Evolutionary conservation across 192 early-diverging fungal genomes (phyloP).

Genomic region (Pilaira anomala): DNA sequence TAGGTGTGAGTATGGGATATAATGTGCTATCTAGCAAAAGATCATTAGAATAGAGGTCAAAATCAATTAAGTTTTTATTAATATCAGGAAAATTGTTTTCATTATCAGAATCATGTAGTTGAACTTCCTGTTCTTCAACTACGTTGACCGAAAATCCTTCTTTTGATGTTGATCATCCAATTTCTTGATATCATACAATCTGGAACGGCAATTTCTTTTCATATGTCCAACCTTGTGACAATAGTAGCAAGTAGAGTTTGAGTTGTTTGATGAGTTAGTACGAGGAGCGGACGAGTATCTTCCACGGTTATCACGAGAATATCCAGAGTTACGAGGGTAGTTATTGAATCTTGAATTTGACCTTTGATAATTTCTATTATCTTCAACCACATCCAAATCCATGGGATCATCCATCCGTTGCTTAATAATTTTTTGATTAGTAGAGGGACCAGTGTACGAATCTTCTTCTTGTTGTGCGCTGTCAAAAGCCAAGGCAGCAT

Average conservation of each 20-base stretch:
- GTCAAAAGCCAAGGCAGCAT: neutral
- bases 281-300: too few species aligned
- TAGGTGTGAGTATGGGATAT: neutral
- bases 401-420: neutral
- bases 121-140: constrained; percentile 8
- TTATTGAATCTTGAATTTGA: too few species aligned
- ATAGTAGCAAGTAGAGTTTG: neutral
- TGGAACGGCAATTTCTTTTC: neutral
- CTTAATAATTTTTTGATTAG: neutral
- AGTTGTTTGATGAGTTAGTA: too few species aligned
- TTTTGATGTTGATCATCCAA: neutral
- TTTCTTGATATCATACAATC: neutral
- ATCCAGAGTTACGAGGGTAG: too few species aligned
- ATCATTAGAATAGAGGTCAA: neutral
- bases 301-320: too few species aligned
- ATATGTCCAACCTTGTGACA: constrained; percentile 7
- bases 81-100: constrained; percentile 1
- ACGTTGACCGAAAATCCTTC: constrained; percentile 13
- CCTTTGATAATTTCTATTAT: neutral
- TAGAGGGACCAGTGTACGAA: neutral
- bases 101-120: neutral
- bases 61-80: constrained; percentile 7
- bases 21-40: neutral
- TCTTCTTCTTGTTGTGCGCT: neutral
- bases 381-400: neutral